These are phyloP conservation scores for Pulicaria dysenterica DNA, from an alignment of 129 eudicot genomes.

Conservation along the genomic window DNA sequence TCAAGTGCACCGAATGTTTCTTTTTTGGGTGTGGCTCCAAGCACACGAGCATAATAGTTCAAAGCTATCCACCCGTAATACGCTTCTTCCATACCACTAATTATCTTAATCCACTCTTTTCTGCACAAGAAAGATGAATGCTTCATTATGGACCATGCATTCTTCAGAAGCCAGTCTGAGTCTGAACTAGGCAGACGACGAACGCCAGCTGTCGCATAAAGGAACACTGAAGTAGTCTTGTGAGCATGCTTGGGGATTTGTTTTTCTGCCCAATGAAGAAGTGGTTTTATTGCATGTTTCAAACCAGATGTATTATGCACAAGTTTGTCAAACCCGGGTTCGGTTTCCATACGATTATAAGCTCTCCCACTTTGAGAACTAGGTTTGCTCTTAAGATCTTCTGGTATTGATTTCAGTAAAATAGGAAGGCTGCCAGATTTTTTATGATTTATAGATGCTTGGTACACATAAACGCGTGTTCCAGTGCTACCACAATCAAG, in stretches of 20 bases:
- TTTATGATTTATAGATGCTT: conserved; percentile 62
- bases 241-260: conserved; percentile 84
- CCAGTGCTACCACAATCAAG: conserved; percentile 99
- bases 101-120: conserved; percentile 85
- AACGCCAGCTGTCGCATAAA: conserved; percentile 97
- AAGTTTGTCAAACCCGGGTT: conserved; percentile 90
- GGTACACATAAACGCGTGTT: conserved; percentile 85
- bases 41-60: conserved; percentile 66
- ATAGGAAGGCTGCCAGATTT: conserved; percentile 67
- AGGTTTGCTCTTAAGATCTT: conserved; percentile 56
- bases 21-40: conserved; percentile 70
- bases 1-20: conserved; percentile 97
- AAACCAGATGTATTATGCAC: conserved; percentile 81
- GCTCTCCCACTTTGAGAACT: conserved; percentile 73
- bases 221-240: conserved; percentile 76
- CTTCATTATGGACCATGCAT: conserved; percentile 77
- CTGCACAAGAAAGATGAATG: conserved; percentile 72
- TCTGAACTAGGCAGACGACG: conserved; percentile 88
- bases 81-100: conserved; percentile 97
- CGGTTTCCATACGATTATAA: conserved; percentile 94
- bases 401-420: conserved; percentile 74
- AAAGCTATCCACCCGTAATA: conserved; percentile 98
- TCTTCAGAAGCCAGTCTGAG: conserved; percentile 82
- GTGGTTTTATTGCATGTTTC: conserved; percentile 76
- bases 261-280: conserved; percentile 82